phyloP scores from a whole-genome alignment of 345 rosid genomes.

The Bruguiera gymnorhiza region DNA sequence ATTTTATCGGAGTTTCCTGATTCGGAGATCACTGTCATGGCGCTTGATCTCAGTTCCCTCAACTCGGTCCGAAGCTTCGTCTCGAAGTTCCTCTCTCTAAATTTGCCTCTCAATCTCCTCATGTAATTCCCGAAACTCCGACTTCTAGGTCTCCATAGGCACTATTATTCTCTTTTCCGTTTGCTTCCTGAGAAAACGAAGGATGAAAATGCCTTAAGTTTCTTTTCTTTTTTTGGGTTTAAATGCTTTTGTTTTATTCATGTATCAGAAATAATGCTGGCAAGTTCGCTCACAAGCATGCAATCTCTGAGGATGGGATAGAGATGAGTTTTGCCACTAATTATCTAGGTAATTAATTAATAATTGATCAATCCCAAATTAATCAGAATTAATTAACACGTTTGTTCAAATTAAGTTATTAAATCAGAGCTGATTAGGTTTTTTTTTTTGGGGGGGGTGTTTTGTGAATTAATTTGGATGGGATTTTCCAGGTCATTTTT shows the following conservation, averaged over 20 bases:
- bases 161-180: constrained; percentile 2
- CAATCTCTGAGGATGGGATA: constrained; percentile 87
- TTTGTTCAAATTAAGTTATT: no score
- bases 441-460: background rate
- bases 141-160: background rate
- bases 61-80: constrained; percentile 67
- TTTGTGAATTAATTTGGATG: background rate
- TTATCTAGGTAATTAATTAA: constrained; percentile 57
- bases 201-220: background rate
- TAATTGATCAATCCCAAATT: background rate
- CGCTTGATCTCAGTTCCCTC: constrained; percentile 90
- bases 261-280: constrained; percentile 87
- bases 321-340: constrained; percentile 99
- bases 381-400: background rate
- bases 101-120: constrained; percentile 84
- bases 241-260: background rate
- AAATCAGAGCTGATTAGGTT: no score
- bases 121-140: constrained; percentile 40
- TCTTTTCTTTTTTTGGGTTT: background rate
- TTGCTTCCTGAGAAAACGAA: constrained; percentile 24
- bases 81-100: constrained; percentile 58
- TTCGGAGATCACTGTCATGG: constrained; percentile 63
- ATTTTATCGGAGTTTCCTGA: constrained; percentile 68
- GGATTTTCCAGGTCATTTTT: constrained; percentile 63
- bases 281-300: constrained; percentile 81